Base-by-base conservation (phyloP, 1,284 basidiomycete genomes). In the Pseudozyma sp. region DNA sequence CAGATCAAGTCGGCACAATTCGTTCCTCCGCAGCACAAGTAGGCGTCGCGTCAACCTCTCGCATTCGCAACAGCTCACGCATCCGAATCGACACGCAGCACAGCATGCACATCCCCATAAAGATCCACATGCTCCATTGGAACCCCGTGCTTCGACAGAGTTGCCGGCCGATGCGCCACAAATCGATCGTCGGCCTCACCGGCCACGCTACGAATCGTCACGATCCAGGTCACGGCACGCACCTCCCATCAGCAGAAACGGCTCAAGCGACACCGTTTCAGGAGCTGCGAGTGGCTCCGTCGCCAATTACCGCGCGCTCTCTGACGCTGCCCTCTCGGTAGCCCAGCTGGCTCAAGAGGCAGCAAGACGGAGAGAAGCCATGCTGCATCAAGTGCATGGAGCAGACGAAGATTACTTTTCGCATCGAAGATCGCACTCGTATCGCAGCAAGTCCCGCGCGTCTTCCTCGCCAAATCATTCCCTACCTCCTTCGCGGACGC, bases 281-380 rank as follows among this genome's bases (percentile, higher is more conserved):
- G 52, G 34, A 0, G n/a, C 37, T 24, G 40, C 48, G 14, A 34
- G 34, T 14, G 49, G 47, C 5, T 46, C 60, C 0, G 60, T 64
- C 8, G 57, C 64, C 46, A 76, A 69, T 31, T 77, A 76, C 30
- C 54, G 77, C 5, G 71, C 77, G 9, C 55, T 79, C 4, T 62
- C 64, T 2, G 61, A 76, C n/a, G 73, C 77, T 7, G 77, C 77
- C 0, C 30, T 66, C n/a, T 65, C 62, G n/a, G 74, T 79, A 5
- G 77, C 77, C 2, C 69, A 77, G 40, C 39, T 79, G 42, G 77
- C 70, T 14, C 71, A 76, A 24, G 70, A 79, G 31, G 77, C 68
- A 1, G 67, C 70, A 1, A 51, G 70, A 30, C 39, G 74, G 17
- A 35, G 67, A 13, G 63, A 70, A 39, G 55, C 50, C 2, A 64